Evolutionary conservation across 2,329 filamentous ascomycete species (phyloP).

Genomic region (Xylariaceae sp.): DNA sequence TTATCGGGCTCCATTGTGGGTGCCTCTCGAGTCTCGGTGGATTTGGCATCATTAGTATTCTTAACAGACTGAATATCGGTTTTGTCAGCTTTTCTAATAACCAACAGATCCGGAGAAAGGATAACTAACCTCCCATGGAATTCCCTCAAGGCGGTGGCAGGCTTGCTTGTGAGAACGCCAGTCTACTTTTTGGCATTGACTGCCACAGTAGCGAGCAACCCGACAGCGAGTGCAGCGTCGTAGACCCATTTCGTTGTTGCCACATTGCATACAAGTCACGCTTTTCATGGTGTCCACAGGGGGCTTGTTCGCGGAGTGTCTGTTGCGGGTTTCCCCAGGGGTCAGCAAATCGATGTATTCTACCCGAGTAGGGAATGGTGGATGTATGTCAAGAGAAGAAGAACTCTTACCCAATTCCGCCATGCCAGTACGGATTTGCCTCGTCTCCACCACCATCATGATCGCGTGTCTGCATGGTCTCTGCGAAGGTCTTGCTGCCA

Average conservation of each 20-base stretch:
- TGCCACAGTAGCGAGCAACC: neutral
- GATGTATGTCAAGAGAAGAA: neutral
- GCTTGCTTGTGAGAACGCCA: neutral
- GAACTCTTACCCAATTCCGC: slow-evolving; percentile 20
- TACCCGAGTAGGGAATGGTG: neutral
- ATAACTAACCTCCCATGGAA: too few relatives aligned
- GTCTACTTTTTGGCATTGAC: neutral
- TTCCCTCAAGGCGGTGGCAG: neutral
- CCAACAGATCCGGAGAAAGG: too few relatives aligned
- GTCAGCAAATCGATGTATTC: neutral
- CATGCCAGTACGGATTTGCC: slow-evolving; percentile 22
- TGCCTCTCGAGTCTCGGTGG: too few relatives aligned
- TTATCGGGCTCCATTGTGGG: too few relatives aligned
- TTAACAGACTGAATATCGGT: too few relatives aligned
- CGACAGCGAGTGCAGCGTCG: neutral
- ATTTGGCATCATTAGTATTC: too few relatives aligned
- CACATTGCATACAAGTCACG: neutral
- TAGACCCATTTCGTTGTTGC: neutral
- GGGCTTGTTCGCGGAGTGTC: neutral
- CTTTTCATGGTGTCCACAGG: neutral
- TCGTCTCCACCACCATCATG: slow-evolving; percentile 2
- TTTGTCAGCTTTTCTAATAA: too few relatives aligned
- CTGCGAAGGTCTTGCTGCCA: slow-evolving; percentile 17
- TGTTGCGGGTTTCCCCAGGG: neutral
- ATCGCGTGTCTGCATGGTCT: neutral